Percentiles rank a stretch among this genome's conserved stretches.
Evolutionary conservation across 140 eudicot species (phyloP).

Genomic region (Cichorium intybus): DNA sequence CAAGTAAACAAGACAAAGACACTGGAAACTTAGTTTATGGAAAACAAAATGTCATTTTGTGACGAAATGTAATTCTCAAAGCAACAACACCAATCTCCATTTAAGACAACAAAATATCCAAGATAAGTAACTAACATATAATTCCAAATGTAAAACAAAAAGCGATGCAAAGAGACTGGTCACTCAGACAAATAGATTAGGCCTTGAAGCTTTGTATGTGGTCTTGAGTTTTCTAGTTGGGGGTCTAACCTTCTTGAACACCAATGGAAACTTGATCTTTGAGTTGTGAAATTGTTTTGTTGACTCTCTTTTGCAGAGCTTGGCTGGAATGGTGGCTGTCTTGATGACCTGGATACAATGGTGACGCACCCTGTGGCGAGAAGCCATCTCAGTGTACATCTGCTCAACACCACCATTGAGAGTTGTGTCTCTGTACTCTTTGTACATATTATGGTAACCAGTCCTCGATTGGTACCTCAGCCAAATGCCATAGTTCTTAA

Average conservation of each 20-base stretch:
- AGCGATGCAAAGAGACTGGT: not conserved
- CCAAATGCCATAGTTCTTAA: slow-evolving; percentile 69
- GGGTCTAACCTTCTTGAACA: slow-evolving; percentile 61
- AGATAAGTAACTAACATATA: slow-evolving; percentile 14
- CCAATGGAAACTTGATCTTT: slow-evolving; percentile 62
- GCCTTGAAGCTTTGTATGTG: slow-evolving; percentile 69
- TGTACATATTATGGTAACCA: slow-evolving; percentile 67
- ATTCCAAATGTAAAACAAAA: slow-evolving; percentile 10
- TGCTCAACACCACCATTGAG: slow-evolving; percentile 53
- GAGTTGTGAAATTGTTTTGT: slow-evolving; percentile 60
- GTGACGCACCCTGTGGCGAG: slow-evolving; percentile 61
- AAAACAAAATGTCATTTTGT: not conserved
- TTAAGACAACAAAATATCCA: slow-evolving; percentile 14
- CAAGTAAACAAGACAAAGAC: not conserved
- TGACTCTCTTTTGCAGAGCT: slow-evolving; percentile 67
- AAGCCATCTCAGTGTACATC: slow-evolving; percentile 75
- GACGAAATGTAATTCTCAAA: not conserved
- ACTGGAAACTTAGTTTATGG: not conserved
- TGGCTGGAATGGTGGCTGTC: slow-evolving; percentile 64
- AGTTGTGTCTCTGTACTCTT: slow-evolving; percentile 69
- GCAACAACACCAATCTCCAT: slow-evolving; percentile 25
- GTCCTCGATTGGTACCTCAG: slow-evolving; percentile 65
- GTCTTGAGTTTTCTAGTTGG: slow-evolving; percentile 62
- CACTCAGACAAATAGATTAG: slow-evolving; percentile 51
- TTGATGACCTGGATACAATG: slow-evolving; percentile 68